Evolutionary conservation across 1,139 yeast species (phyloP).

Genomic region (Citeromyces siamensis): DNA sequence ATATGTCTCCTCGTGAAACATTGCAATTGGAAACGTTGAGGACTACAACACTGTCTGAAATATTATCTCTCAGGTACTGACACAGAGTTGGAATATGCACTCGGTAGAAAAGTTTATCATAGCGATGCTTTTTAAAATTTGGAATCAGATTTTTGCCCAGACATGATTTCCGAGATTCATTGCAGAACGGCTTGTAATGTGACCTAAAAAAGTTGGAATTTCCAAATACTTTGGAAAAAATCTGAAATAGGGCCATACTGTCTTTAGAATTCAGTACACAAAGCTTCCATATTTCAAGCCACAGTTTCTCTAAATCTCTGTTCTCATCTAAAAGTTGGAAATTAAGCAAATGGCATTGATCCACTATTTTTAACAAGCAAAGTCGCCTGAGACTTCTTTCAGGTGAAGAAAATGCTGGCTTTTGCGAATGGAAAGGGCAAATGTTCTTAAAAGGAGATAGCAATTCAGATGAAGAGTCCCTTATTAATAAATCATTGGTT

Average conservation of each 20-base stretch:
- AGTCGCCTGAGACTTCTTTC: not conserved
- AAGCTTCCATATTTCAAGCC: not conserved
- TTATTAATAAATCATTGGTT: no score
- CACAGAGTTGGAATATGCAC: not conserved
- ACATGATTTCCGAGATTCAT: not conserved
- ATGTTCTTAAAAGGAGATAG: no score
- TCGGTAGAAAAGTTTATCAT: not conserved
- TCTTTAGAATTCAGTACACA: not conserved
- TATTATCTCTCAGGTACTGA: not conserved
- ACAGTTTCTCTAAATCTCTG: not conserved
- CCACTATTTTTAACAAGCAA: not conserved
- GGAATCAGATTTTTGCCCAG: not conserved
- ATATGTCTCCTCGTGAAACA: not conserved
- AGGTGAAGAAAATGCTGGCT: no score
- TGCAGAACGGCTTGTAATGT: not conserved
- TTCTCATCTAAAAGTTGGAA: not conserved
- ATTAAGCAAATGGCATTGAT: not conserved
- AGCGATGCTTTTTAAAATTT: not conserved
- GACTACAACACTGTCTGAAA: not conserved
- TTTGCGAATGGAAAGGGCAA: no score
- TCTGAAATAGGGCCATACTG: not conserved
- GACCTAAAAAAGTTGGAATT: not conserved
- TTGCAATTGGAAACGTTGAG: not conserved
- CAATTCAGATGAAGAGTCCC: no score
- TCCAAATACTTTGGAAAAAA: conserved; percentile 1